Conservation (phyloP, 495 filamentous ascomycete genomes). For the Pseudomonodictys pantanalensis region DNA sequence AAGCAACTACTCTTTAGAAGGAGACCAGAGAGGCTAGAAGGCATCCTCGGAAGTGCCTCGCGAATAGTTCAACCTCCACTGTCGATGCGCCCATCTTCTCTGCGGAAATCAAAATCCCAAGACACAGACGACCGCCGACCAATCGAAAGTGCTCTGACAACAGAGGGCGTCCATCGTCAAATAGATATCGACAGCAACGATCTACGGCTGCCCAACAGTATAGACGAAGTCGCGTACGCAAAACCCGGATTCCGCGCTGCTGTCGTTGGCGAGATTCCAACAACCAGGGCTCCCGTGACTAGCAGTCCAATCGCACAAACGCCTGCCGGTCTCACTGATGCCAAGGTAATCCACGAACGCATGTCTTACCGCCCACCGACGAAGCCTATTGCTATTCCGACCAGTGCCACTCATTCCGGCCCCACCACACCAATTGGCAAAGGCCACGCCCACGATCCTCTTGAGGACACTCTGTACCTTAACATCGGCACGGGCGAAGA, state of each 20-base stretch:
- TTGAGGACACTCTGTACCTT: conserved; percentile 64
- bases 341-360: conserved; percentile 18
- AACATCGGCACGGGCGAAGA: conserved; percentile 65
- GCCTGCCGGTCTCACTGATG: not conserved
- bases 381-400: conserved; percentile 35
- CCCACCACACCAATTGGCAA: conserved; percentile 42
- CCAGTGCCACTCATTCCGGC: conserved; percentile 11
- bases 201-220: conserved; percentile 30
- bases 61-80: conserved; percentile 58
- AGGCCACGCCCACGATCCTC: conserved; percentile 64
- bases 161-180: conserved; percentile 50
- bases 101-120: conserved; percentile 46
- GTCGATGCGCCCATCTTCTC: conserved; percentile 50
- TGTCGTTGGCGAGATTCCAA: not conserved
- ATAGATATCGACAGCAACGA: conserved; percentile 33
- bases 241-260: not conserved
- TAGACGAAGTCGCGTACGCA: conserved; percentile 20
- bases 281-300: not conserved
- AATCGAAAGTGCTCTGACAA: conserved; percentile 49
- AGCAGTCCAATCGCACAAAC: not conserved
- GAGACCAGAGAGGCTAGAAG: conserved; percentile 51
- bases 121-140: conserved; percentile 52
- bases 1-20: conserved; percentile 57
- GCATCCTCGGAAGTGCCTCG: conserved; percentile 55
- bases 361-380: conserved; percentile 13